A percentile compares a stretch with the other conserved stretches of the same genome.
phyloP scores from a whole-genome alignment of 2,329 filamentous ascomycete genomes.

The Fusarium floridanum region DNA sequence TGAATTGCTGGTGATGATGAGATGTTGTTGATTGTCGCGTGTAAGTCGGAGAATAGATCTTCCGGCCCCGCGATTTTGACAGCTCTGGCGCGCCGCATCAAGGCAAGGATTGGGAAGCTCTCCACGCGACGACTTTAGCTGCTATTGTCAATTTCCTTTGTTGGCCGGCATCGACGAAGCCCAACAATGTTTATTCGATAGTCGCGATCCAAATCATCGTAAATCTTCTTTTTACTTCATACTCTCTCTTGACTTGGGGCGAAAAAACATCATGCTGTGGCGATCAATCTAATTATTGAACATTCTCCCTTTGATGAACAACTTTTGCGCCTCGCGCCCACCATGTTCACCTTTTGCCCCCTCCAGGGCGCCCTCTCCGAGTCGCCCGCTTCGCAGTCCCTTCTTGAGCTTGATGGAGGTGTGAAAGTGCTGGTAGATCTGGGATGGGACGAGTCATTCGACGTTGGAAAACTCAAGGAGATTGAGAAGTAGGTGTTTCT shows the following conservation, averaged over 20 bases:
- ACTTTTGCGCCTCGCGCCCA: conserved; percentile 41
- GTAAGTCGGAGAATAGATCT: conserved; percentile 42
- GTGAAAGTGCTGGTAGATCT: conserved; percentile 96
- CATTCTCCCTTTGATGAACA: conserved; percentile 20
- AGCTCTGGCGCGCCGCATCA: conserved; percentile 37
- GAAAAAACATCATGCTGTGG: conserved; percentile 38
- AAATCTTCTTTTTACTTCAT: not conserved
- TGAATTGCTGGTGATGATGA: not conserved
- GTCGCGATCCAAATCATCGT: conserved; percentile 14
- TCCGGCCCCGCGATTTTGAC: conserved; percentile 29
- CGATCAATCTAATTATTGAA: conserved; percentile 27
- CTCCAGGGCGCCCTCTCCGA: conserved; percentile 91
- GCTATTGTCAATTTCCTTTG: conserved; percentile 34
- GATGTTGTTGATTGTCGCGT: conserved; percentile 13
- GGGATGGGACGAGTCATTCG: conserved; percentile 95
- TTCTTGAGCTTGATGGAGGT: conserved; percentile 95
- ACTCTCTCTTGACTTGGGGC: conserved; percentile 3
- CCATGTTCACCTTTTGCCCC: conserved; percentile 98
- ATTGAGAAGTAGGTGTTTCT: conserved; percentile 80
- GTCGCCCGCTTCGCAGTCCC: conserved; percentile 90
- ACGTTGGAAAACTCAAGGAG: conserved; percentile 83
- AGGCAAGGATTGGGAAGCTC: conserved; percentile 38
- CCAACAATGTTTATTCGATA: conserved; percentile 35
- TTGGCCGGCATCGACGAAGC: conserved; percentile 23
- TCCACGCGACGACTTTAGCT: conserved; percentile 34